Conservation (phyloP, 176 grass and related monocot genomes). For the Zoysia japonica region DNA sequence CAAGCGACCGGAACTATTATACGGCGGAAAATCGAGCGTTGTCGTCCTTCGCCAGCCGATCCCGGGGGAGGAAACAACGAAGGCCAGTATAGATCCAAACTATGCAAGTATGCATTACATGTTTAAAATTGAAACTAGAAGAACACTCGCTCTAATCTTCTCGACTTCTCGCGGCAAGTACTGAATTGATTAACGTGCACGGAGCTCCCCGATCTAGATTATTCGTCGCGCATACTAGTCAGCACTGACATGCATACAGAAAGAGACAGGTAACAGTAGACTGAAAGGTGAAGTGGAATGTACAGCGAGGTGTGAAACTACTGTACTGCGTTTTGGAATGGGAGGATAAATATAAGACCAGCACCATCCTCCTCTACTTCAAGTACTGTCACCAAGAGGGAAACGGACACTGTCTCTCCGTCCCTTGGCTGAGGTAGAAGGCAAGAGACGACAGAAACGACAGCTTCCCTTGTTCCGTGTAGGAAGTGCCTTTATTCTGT, state of each 20-base stretch:
- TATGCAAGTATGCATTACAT: background rate
- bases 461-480: background rate
- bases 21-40: slow-evolving; percentile 40
- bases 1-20: slow-evolving; percentile 30
- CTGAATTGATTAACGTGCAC: background rate
- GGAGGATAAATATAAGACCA: slow-evolving; percentile 46
- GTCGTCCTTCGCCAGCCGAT: slow-evolving; percentile 34
- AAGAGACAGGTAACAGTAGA: slow-evolving; percentile 9
- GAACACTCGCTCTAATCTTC: background rate
- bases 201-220: slow-evolving; percentile 2
- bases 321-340: background rate
- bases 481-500: background rate
- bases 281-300: slow-evolving; percentile 32
- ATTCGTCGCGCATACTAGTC: background rate
- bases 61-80: slow-evolving; percentile 52
- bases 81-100: slow-evolving; percentile 43
- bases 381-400: background rate
- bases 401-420: background rate
- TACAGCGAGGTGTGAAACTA: slow-evolving; percentile 28
- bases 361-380: background rate
- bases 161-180: background rate
- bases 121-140: slow-evolving; percentile 6
- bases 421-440: background rate
- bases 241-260: slow-evolving; percentile 44
- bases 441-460: slow-evolving; percentile 8